Base-by-base conservation (phyloP, 2,329 filamentous ascomycete genomes). In the Cladobotryum protrusum region DNA sequence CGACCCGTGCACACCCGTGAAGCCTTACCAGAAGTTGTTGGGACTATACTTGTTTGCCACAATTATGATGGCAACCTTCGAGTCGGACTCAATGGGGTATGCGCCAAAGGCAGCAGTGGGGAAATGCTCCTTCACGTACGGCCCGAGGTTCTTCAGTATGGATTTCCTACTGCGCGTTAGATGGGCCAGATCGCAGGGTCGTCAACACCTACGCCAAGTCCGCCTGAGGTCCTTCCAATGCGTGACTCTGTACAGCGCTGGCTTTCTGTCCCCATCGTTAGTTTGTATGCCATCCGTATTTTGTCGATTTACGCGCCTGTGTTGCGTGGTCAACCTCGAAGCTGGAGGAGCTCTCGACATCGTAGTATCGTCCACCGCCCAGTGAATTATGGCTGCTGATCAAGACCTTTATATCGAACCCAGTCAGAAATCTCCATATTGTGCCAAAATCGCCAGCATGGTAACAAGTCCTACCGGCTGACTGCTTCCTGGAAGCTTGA, bases 21-120 rank as follows among this genome's bases (percentile, higher is more conserved):
- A 13, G 14, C 12, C 71, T 39, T 73, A 90, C 90, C 93, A 97
- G 78, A 90, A 99, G 77, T 99, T 99, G 67, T 91, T 89, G 7
- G 95, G 93, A 62, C 88, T 95, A 75, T 97, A 97, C 70, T 96
- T 96, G 76, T 93, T 96, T 50, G 91, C 88, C 44, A 96, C 91
- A 45, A 96, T 82, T 48, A 95, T 71, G 56, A 96, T 76, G 43
- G 90, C 89, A 53, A 97, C 71, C 60, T 84, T 82, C 24, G 81
- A 79, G 66, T 92, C 87, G 56, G 85, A 76, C 59, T 89, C 81
- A 58, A 82, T 83, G 11, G 92, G 89, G 67, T 88, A 96, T 44
- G 89, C 88, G 57, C 91, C 89, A 59, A 86, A 86, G 12, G 87
- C 83, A 47, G 85, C 86, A 61, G 82, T 86, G 9, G 89, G 83